Evolutionary conservation across 352 stramenopile species (phyloP).

Genomic region (Pythium rishiriense): DNA sequence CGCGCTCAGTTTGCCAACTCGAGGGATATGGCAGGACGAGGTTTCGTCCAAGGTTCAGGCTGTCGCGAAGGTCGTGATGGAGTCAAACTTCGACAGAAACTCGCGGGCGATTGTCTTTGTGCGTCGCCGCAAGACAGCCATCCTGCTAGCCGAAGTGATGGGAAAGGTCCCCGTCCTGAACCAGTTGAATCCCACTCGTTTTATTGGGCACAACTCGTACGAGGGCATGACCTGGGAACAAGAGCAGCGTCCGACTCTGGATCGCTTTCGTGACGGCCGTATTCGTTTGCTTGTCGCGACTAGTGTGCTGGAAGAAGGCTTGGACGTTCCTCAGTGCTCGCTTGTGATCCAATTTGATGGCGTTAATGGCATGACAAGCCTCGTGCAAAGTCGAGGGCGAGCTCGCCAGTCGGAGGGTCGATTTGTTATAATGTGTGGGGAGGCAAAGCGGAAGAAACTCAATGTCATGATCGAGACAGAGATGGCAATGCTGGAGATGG

Average conservation of each 20-base stretch:
- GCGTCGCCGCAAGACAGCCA: conserved; percentile 60
- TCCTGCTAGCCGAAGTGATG: conserved; percentile 67
- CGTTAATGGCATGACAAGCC: conserved; percentile 62
- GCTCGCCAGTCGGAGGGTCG: conserved; percentile 53
- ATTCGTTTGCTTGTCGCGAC: conserved; percentile 77
- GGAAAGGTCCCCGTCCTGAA: conserved; percentile 50
- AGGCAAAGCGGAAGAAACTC: conserved; percentile 39
- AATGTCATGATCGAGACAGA: conserved; percentile 61
- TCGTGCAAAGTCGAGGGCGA: conserved; percentile 78
- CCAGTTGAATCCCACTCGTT: conserved; percentile 66
- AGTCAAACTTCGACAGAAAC: conserved; percentile 48
- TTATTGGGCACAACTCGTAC: conserved; percentile 81
- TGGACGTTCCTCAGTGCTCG: conserved; percentile 78
- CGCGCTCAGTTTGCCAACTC: conserved; percentile 28
- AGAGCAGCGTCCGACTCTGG: conserved; percentile 71
- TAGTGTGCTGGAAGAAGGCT: conserved; percentile 78
- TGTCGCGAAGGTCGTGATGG: conserved; percentile 47
- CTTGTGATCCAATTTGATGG: conserved; percentile 81
- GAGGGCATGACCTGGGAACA: conserved; percentile 83
- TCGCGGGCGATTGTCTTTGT: conserved; percentile 84
- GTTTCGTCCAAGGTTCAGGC: conserved; percentile 60
- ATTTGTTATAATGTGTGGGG: conserved; percentile 72
- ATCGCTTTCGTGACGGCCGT: conserved; percentile 61
- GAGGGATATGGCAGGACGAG: conserved; percentile 25
- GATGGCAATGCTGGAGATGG: conserved; percentile 39